These are phyloP conservation scores for Fraxinus albicans DNA, from an alignment of 305 asterid genomes.

Conservation along the genomic window DNA sequence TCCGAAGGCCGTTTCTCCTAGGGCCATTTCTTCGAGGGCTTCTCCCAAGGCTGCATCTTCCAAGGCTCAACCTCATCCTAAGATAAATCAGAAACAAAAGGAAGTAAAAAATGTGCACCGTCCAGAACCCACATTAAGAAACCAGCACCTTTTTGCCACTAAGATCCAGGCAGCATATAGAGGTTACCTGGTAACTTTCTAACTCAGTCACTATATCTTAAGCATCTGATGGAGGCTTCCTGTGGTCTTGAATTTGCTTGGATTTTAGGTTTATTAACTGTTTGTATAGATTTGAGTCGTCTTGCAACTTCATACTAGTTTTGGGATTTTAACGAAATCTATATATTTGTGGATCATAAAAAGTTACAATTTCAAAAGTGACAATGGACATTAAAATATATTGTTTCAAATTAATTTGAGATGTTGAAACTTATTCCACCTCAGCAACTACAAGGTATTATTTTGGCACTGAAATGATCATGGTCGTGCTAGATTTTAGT, in stretches of 20 bases:
- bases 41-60: slow-evolving; percentile 46
- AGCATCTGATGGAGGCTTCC: background rate
- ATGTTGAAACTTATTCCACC: background rate
- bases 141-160: slow-evolving; percentile 62
- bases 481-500: background rate
- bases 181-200: slow-evolving; percentile 71
- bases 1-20: slow-evolving; percentile 32
- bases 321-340: background rate
- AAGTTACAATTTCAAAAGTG: background rate
- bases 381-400: background rate
- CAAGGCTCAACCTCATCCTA: slow-evolving; percentile 22
- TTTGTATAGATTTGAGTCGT: background rate
- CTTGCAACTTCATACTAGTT: background rate
- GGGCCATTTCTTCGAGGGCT: slow-evolving; percentile 23
- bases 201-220: slow-evolving; percentile 4
- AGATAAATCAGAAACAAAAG: slow-evolving; percentile 39
- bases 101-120: slow-evolving; percentile 48
- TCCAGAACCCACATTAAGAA: slow-evolving; percentile 60
- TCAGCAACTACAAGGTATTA: background rate
- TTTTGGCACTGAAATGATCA: background rate
- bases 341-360: background rate
- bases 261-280: background rate
- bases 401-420: background rate
- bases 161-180: slow-evolving; percentile 79
- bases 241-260: background rate